These are phyloP conservation scores for Leccinum fibrillosum DNA, from an alignment of 768 basidiomycete species.

Conservation along the genomic window DNA sequence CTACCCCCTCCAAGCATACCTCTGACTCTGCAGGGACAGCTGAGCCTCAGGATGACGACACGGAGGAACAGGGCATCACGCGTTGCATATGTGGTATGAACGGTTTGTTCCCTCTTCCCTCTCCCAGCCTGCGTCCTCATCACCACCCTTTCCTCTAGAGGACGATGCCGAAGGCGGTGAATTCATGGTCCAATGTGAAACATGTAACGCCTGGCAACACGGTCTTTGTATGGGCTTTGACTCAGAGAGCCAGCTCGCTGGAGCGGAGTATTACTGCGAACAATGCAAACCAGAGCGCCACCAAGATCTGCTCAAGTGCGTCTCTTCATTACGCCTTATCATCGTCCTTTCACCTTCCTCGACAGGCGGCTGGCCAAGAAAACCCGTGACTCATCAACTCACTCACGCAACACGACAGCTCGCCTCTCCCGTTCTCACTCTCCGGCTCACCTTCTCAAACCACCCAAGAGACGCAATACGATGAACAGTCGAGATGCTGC, in stretches of 20 bases:
- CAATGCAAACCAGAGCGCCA: conserved; percentile 87
- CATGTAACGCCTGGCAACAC: conserved; percentile 98
- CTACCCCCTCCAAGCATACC: conserved; percentile 26
- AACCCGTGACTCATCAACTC: conserved; percentile 60
- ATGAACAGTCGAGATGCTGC: conserved; percentile 97
- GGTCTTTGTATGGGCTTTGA: conserved; percentile 94
- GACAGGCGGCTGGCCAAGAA: conserved; percentile 61
- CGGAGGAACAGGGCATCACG: conserved; percentile 58
- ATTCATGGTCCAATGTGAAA: conserved; percentile 98
- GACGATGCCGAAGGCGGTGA: conserved; percentile 83
- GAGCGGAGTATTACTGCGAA: conserved; percentile 92
- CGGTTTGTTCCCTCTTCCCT: conserved; percentile 45
- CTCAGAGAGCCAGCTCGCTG: conserved; percentile 68
- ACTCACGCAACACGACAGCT: conserved; percentile 55
- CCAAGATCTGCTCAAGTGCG: conserved; percentile 76
- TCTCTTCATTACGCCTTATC: conserved; percentile 19
- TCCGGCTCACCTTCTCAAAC: conserved; percentile 55
- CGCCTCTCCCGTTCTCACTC: conserved; percentile 77
- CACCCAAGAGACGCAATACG: conserved; percentile 88
- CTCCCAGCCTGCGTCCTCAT: conserved; percentile 20
- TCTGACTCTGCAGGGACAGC: conserved; percentile 33
- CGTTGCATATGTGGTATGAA: conserved; percentile 85
- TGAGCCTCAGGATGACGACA: conserved; percentile 40
- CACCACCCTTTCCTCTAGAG: conserved; percentile 41
- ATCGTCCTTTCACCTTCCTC: conserved; percentile 14